Conservation (phyloP, 1,284 basidiomycete species). For the Moesziomyces sp. region DNA sequence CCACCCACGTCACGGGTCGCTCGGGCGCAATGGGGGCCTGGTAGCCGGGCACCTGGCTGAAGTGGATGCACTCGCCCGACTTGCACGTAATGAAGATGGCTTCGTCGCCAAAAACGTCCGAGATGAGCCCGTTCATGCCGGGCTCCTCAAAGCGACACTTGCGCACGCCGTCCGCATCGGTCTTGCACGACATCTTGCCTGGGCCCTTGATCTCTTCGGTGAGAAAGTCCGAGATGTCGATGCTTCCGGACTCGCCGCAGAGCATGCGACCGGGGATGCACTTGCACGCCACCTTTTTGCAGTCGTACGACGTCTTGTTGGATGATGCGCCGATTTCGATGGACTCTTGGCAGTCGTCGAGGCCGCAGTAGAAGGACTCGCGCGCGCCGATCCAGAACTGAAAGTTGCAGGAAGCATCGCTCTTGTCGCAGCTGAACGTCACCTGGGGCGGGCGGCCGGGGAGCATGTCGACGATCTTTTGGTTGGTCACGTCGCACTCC, state of each 20-base stretch:
- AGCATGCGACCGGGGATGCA: slow-evolving; percentile 93
- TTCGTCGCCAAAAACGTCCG: slow-evolving; percentile 89
- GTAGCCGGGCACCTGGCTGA: slow-evolving; percentile 86
- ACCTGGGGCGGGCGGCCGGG: slow-evolving; percentile 90
- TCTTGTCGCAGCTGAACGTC: slow-evolving; percentile 75
- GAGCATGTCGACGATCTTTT: slow-evolving; percentile 88
- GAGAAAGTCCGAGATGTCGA: slow-evolving; percentile 97
- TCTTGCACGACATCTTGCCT: slow-evolving; percentile 84
- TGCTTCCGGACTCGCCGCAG: slow-evolving; percentile 92
- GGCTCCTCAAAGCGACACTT: slow-evolving; percentile 90
- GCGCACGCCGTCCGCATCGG: slow-evolving; percentile 67
- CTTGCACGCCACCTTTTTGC: slow-evolving; percentile 79
- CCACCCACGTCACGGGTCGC: slow-evolving; percentile 74
- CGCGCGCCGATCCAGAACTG: slow-evolving; percentile 90
- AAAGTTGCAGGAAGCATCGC: slow-evolving; percentile 52
- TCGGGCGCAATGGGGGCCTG: slow-evolving; percentile 33
- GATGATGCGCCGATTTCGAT: slow-evolving; percentile 33
- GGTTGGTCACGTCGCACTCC: slow-evolving; percentile 94
- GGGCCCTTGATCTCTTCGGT: slow-evolving; percentile 89
- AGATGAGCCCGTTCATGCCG: slow-evolving; percentile 93
- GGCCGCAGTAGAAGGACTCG: slow-evolving; percentile 94
- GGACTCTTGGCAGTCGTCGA: slow-evolving; percentile 75
- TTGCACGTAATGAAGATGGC: slow-evolving; percentile 88
- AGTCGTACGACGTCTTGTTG: slow-evolving; percentile 70
- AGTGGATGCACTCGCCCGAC: slow-evolving; percentile 92